Evolutionary conservation across 106 monocot genomes (phyloP).

Genomic region (Allium cepa): DNA sequence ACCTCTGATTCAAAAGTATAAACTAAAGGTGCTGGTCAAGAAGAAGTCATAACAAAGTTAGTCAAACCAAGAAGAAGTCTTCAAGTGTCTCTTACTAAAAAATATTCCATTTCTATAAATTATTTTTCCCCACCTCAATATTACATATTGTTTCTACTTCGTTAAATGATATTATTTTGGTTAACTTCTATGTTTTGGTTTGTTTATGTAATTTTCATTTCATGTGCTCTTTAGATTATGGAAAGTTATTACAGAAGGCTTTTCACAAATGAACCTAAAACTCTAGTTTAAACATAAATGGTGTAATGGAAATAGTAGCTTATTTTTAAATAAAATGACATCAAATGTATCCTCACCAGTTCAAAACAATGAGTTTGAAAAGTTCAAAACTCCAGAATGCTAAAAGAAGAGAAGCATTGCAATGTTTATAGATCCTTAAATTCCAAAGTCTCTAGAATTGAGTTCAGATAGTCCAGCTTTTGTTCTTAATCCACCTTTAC

Average conservation of each 20-base stretch:
- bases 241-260: slow-evolving; percentile 51
- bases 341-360: slow-evolving; percentile 24
- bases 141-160: not conserved
- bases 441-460: slow-evolving; percentile 28
- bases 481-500: slow-evolving; percentile 75
- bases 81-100: too few species aligned
- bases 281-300: not conserved
- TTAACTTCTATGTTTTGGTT: not conserved
- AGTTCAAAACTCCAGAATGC: slow-evolving; percentile 52
- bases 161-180: not conserved
- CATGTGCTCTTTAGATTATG: slow-evolving; percentile 79
- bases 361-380: slow-evolving; percentile 8
- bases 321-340: slow-evolving; percentile 1
- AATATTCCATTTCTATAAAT: slow-evolving; percentile 47
- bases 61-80: too few species aligned
- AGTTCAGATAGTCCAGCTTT: slow-evolving; percentile 49
- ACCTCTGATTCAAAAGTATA: too few species aligned
- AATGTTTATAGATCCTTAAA: slow-evolving; percentile 14
- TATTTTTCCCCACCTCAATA: slow-evolving; percentile 22
- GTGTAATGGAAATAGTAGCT: not conserved
- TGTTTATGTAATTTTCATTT: slow-evolving; percentile 1
- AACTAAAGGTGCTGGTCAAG: too few species aligned
- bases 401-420: slow-evolving; percentile 33
- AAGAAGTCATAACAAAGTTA: too few species aligned
- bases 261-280: slow-evolving; percentile 15